Evolutionary conservation across 805 yeast species (phyloP), one percentile per base, ranked within the genome.

Genomic region (Myxozyma sirexii): DNA sequence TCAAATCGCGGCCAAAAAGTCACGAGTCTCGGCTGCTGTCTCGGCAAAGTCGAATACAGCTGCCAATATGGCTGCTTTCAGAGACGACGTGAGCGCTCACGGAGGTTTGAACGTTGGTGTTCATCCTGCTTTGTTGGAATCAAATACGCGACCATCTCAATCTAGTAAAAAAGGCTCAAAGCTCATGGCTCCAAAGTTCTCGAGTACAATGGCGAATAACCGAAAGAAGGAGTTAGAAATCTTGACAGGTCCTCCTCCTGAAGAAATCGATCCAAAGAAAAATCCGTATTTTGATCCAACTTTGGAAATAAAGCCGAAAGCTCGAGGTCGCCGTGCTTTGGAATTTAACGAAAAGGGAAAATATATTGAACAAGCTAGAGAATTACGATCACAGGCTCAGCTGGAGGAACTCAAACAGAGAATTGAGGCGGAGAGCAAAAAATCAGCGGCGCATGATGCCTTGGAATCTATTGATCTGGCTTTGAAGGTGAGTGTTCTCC

Each of bases 321-420:
- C 68, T n/a, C 54, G 76, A 31, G 68, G 66, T 17, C 69, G 69
- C 17, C 70, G 82, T 54, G 79, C 77, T 1, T 72, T 86, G 43
- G 71, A 70, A 15, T 83, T 90, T 67, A 84, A 82, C 67, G 80
- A 77, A 35, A 77, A 79, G 42, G 97, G 96, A 1, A 88, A 84
- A 68, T 86, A 77, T 67, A 78, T 86, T 1, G 79, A 76, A 42
- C 72, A 76, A 57, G 92, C 84, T 0, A 73, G 82, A 12, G 80
- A 79, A 65, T 54, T 79, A n/a, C 71, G 90, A 21, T 59, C 67
- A 26, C 76, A 74, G 43, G 76, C 74, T 31, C 42, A 73, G 17
- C 71, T 70, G 47, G 75, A 74, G 46, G 75, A 75, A 59, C 71
- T 74, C 55, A 66, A 66, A 52, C 71, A 64, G 41, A 67, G 73